Evolutionary conservation across 257 asterid species (phyloP).

Genomic region (Sherardia arvensis): DNA sequence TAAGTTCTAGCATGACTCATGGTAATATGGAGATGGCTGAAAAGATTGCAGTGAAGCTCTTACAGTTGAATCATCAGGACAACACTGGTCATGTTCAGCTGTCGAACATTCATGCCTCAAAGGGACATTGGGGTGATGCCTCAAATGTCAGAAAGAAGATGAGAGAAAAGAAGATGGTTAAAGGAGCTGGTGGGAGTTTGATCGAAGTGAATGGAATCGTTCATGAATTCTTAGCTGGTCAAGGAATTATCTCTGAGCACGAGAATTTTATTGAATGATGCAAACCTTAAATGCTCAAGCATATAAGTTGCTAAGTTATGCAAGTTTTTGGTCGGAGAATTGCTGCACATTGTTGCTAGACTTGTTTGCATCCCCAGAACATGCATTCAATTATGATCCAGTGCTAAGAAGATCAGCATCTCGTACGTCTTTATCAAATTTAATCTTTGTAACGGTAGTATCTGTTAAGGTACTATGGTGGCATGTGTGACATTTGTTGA

Average conservation of each 20-base stretch:
- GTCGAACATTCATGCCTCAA: conserved; percentile 27
- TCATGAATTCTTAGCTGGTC: conserved; percentile 33
- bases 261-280: background rate
- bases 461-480: too few relatives aligned
- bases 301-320: too few relatives aligned
- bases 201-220: conserved; percentile 33
- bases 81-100: conserved; percentile 28
- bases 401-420: background rate
- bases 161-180: conserved; percentile 18
- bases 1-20: conserved; percentile 30
- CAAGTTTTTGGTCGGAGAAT: background rate
- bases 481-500: too few relatives aligned
- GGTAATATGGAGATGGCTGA: conserved; percentile 26
- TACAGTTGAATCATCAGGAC: conserved; percentile 25
- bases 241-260: conserved; percentile 19
- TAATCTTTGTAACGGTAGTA: too few relatives aligned
- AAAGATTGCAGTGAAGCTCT: conserved; percentile 20
- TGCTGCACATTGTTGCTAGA: background rate
- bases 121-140: conserved; percentile 23
- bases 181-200: conserved; percentile 30
- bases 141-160: conserved; percentile 22
- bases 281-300: background rate
- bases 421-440: background rate
- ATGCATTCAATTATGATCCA: background rate
- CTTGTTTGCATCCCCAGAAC: background rate